phyloP scores from a whole-genome alignment of 129 eudicot genomes.

The Tagetes erecta region DNA sequence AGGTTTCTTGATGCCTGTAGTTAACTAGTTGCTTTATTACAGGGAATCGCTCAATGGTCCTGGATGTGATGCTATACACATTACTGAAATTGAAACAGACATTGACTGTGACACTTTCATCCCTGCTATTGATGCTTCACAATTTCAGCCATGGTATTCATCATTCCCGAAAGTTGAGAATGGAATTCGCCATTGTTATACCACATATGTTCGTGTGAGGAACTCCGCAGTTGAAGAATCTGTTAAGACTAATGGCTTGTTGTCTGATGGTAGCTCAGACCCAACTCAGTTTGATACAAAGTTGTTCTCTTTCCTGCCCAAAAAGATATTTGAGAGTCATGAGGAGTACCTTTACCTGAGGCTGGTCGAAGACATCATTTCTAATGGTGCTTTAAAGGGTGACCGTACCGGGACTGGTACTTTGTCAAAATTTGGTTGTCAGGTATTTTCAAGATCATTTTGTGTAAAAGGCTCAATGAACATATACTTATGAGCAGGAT shows the following conservation, averaged over 20 bases:
- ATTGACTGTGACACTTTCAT: conserved; percentile 87
- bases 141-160: conserved; percentile 85
- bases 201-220: conserved; percentile 73
- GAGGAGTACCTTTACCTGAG: conserved; percentile 68
- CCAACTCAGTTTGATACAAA: conserved; percentile 45
- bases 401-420: conserved; percentile 89
- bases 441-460: conserved; percentile 52
- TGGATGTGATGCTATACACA: conserved; percentile 81
- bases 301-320: conserved; percentile 58
- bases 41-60: conserved; percentile 83
- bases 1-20: conserved; percentile 4
- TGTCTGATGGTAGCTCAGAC: conserved; percentile 31
- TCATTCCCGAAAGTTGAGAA: conserved; percentile 68
- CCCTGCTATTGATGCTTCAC: conserved; percentile 63
- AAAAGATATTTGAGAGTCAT: conserved; percentile 65
- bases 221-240: conserved; percentile 31
- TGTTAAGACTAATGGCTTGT: conserved; percentile 21
- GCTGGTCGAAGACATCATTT: conserved; percentile 70
- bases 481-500: background rate
- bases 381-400: conserved; percentile 61
- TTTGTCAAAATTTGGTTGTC: conserved; percentile 83
- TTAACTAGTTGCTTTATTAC: conserved; percentile 31
- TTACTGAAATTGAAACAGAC: conserved; percentile 67
- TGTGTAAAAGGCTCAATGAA: conserved; percentile 40
- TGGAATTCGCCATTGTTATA: conserved; percentile 56